Conservation (phyloP, 2,329 filamentous ascomycete species). For the Dactylellina haptotyla region DNA sequence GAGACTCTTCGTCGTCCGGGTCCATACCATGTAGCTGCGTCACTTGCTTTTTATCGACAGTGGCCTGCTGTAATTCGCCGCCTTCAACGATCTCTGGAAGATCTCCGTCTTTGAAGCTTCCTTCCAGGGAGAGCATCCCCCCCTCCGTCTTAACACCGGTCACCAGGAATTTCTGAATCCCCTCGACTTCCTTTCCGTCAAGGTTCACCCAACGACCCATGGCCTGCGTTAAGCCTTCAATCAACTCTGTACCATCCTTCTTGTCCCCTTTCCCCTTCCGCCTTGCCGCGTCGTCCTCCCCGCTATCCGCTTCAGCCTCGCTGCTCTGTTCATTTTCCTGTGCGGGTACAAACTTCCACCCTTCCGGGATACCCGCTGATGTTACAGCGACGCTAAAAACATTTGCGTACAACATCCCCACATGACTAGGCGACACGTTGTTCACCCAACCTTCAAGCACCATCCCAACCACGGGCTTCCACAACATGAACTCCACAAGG, state of each 20-base stretch:
- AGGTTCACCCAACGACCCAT: conserved; percentile 80
- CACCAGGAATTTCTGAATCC: conserved; percentile 81
- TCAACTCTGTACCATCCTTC: conserved; percentile 57
- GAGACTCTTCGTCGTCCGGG: conserved; percentile 33
- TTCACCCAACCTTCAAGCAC: conserved; percentile 84
- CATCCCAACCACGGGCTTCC: conserved; percentile 77
- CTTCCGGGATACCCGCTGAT: conserved; percentile 72
- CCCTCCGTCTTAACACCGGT: conserved; percentile 80
- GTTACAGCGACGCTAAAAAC: conserved; percentile 87
- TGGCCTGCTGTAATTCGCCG: neutral
- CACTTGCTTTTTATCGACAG: neutral
- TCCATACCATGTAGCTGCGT: conserved; percentile 44
- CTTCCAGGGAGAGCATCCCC: conserved; percentile 85
- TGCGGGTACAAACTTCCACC: conserved; percentile 82
- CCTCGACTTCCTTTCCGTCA: conserved; percentile 74
- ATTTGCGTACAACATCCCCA: conserved; percentile 89
- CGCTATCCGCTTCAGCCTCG: conserved; percentile 33
- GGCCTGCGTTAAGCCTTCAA: conserved; percentile 61
- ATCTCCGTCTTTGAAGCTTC: conserved; percentile 77
- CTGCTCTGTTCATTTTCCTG: conserved; percentile 60
- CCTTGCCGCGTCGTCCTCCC: conserved; percentile 52
- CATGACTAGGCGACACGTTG: conserved; percentile 85
- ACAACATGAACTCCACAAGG: conserved; percentile 85
- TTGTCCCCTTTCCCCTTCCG: conserved; percentile 53
- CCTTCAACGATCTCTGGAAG: conserved; percentile 43